Base-by-base conservation (phyloP, 495 filamentous ascomycete species). In the Sphaerosporella brunnea region DNA sequence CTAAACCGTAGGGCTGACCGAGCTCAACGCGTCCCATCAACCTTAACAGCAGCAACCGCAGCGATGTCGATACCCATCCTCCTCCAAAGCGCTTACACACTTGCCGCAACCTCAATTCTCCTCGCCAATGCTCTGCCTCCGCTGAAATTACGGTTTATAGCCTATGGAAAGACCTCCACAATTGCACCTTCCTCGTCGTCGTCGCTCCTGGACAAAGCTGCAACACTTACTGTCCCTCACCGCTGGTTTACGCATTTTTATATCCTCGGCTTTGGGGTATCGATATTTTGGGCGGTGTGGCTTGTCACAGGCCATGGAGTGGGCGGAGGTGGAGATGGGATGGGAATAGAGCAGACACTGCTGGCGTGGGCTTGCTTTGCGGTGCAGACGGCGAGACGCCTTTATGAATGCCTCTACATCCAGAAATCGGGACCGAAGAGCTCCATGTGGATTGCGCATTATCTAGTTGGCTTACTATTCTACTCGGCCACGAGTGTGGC, bases 161-260 rank as follows among this genome's bases (percentile, higher is more conserved):
- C 32, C 18, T 61, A 61, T 18, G 58, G 58, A 13, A 60, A 54
- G 28, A 44, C 51, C 10, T 43, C 58, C 23, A 25, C 53, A 4
- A 38, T 49, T 3, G 37, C 55, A 1, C 16, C 8, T 10, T 1
- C 62, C 39, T 37, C 46, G 3, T 65, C 64, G 5, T 28, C 58
- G 49, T 35, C 62, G 58, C 47, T 68, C 67, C 68, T 81, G 26
- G 78, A 80, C 55, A 55, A 51, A 44, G 49, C 77, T 9, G 68
- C 73, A 30, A 63, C 61, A 35, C 57, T 71, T 54, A 67, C 64
- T 57, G 80, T 96, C 9, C 86, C 92, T 2, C 90, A 95, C 62
- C 66, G 70, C 43, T 97, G 78, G 70, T 97, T 97, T 64, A 70
- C 65, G 5, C 79, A 86, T 47, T 97, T 93, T 64, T 97, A 97